phyloP scores from a whole-genome alignment of 2,329 filamentous ascomycete species.

The Claviceps digitariae region DNA sequence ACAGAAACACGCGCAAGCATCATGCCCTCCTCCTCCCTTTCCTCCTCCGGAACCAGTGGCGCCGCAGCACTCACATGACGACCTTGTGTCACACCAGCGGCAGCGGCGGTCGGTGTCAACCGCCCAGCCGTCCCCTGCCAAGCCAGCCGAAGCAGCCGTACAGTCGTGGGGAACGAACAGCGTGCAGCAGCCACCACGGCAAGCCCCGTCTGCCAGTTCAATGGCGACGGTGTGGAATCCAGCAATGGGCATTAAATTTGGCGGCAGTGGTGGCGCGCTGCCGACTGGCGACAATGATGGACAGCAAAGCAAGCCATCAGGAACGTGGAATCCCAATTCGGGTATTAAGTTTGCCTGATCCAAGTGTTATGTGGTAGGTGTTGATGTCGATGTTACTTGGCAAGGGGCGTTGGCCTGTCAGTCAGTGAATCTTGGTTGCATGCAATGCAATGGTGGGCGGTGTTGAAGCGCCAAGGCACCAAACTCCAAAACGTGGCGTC shows the following conservation, averaged over 20 bases:
- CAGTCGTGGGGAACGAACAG: conserved; percentile 45
- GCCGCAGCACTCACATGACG: neutral
- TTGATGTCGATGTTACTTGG: neutral
- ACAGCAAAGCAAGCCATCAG: conserved; percentile 15
- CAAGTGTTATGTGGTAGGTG: neutral
- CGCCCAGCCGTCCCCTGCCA: conserved; percentile 15
- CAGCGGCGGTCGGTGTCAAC: conserved; percentile 12
- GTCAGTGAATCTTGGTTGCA: neutral
- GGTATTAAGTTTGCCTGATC: conserved; percentile 41
- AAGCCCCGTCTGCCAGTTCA: conserved; percentile 25
- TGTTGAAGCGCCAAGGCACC: too few species aligned
- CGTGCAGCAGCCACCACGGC: conserved; percentile 41
- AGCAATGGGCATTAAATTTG: conserved; percentile 69
- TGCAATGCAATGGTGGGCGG: neutral
- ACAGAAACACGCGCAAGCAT: conserved; percentile 5
- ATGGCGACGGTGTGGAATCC: conserved; percentile 50
- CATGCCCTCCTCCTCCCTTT: conserved; percentile 8
- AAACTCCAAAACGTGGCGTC: too few species aligned
- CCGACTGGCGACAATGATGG: conserved; percentile 12
- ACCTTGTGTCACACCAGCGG: conserved; percentile 4
- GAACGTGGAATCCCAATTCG: conserved; percentile 45
- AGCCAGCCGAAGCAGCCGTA: conserved; percentile 34
- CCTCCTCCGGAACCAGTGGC: conserved; percentile 2
- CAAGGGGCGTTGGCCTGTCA: neutral
- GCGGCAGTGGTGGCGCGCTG: conserved; percentile 21